Conservation (phyloP, 805 yeast genomes). For the Myxozyma lipomycoides region DNA sequence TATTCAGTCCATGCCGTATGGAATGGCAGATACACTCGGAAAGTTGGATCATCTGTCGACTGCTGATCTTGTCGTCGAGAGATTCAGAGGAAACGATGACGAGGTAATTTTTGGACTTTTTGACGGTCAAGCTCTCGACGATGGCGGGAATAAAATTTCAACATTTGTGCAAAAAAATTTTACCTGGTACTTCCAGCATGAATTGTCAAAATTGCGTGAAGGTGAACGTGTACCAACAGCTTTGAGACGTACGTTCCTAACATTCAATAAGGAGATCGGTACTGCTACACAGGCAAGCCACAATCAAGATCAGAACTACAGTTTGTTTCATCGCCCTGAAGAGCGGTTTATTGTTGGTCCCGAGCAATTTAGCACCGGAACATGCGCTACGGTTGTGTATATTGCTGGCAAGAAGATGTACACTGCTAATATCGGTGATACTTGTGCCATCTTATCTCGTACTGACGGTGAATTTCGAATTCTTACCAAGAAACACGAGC, state of each 20-base stretch:
- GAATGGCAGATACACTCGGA: slow-evolving; percentile 87
- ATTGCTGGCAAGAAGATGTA: slow-evolving; percentile 65
- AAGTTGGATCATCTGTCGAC: slow-evolving; percentile 57
- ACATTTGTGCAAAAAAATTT: slow-evolving; percentile 68
- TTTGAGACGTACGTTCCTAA: slow-evolving; percentile 72
- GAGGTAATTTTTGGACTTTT: slow-evolving; percentile 78
- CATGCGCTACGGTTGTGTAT: slow-evolving; percentile 78
- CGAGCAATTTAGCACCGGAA: slow-evolving; percentile 73
- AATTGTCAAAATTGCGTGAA: slow-evolving; percentile 48
- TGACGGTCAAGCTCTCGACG: slow-evolving; percentile 64
- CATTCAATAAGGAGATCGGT: slow-evolving; percentile 77
- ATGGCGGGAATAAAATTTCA: slow-evolving; percentile 47
- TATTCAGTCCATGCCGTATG: slow-evolving; percentile 71
- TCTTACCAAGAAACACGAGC: slow-evolving; percentile 76
- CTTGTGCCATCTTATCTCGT: slow-evolving; percentile 72
- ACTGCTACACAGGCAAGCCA: slow-evolving; percentile 34
- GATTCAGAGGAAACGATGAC: slow-evolving; percentile 78
- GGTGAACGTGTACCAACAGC: slow-evolving; percentile 65
- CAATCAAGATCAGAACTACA: slow-evolving; percentile 20
- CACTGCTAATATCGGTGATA: slow-evolving; percentile 89
- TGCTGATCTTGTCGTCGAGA: slow-evolving; percentile 81
- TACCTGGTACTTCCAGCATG: slow-evolving; percentile 63
- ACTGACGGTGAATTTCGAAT: slow-evolving; percentile 75
- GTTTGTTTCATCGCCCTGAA: slow-evolving; percentile 42
- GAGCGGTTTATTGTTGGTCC: slow-evolving; percentile 52